phyloP scores from a whole-genome alignment of 306 rosid genomes.

The Coriaria nepalensis region DNA sequence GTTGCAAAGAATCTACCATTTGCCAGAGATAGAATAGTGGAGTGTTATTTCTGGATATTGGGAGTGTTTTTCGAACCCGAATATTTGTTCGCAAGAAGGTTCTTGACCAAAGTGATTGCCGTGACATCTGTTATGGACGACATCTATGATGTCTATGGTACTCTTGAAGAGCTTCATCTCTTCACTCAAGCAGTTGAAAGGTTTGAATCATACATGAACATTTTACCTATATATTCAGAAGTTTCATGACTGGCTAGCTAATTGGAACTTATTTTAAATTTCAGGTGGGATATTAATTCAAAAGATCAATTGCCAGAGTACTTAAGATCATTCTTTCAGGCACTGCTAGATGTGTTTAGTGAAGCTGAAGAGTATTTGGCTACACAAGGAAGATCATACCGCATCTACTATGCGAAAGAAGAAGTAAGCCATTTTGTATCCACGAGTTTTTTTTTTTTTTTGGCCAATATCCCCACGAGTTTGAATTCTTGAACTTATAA shows the following conservation, averaged over 20 bases:
- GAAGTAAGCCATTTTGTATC: constrained; percentile 3
- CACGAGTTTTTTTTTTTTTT: neutral
- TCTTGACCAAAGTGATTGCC: constrained; percentile 7
- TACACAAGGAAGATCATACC: constrained; percentile 13
- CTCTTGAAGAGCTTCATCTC: constrained; percentile 31
- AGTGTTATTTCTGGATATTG: constrained; percentile 30
- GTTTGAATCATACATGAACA: constrained; percentile 6
- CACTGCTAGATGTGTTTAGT: constrained; percentile 4
- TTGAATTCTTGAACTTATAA: no score
- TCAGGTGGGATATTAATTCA: constrained; percentile 21
- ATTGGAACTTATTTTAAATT: no score
- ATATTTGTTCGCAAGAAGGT: constrained; percentile 17
- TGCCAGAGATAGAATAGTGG: constrained; percentile 35
- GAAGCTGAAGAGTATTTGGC: constrained; percentile 15
- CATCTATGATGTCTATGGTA: constrained; percentile 36
- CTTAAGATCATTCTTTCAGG: constrained; percentile 8
- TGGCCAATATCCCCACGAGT: no score
- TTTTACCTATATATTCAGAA: no score
- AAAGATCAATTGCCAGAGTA: constrained; percentile 17
- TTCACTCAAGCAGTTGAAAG: constrained; percentile 31
- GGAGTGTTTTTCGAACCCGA: constrained; percentile 22
- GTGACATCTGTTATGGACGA: constrained; percentile 26
- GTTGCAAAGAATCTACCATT: constrained; percentile 14
- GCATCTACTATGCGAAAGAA: constrained; percentile 13
- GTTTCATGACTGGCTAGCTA: no score